Evolutionary conservation across 805 yeast genomes (phyloP).

Genomic region (Candida stauntonica): DNA sequence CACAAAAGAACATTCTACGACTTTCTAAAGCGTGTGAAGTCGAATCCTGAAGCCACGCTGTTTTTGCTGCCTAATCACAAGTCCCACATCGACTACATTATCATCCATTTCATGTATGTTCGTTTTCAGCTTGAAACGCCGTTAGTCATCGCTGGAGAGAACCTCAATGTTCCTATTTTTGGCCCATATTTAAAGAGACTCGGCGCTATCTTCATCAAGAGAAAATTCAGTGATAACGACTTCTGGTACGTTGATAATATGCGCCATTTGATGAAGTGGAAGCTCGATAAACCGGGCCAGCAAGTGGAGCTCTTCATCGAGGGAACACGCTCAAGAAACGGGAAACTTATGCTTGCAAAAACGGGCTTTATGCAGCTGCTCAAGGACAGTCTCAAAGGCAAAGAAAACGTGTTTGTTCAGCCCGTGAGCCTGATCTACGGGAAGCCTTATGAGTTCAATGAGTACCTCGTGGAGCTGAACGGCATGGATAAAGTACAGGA

Average conservation of each 20-base stretch:
- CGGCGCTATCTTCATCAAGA: conserved; percentile 22
- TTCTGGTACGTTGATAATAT: conserved; percentile 18
- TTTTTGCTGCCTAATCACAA: conserved; percentile 22
- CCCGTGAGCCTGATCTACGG: conserved; percentile 22
- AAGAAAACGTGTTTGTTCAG: conserved; percentile 8
- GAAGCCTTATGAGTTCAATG: conserved; percentile 24
- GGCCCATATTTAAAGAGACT: conserved; percentile 16
- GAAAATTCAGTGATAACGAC: conserved; percentile 18
- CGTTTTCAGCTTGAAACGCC: conserved; percentile 20
- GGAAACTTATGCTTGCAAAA: conserved; percentile 22
- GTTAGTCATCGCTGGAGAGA: conserved; percentile 24
- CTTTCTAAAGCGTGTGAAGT: conserved; percentile 9
- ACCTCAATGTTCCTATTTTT: conserved; percentile 23
- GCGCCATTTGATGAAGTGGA: conserved; percentile 11
- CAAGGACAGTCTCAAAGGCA: conserved; percentile 11
- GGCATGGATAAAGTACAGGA: conserved; percentile 24
- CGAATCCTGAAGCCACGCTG: conserved; percentile 2
- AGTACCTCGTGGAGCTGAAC: conserved; percentile 21
- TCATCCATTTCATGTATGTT: conserved; percentile 19
- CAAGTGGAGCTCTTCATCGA: conserved; percentile 22
- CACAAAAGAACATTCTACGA: conserved; percentile 11
- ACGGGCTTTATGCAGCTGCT: conserved; percentile 21
- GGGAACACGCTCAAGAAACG: conserved; percentile 25
- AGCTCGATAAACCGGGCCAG: conserved; percentile 6
- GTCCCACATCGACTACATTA: conserved; percentile 24